These are phyloP conservation scores for Oldenlandia corymbosa DNA, from an alignment of 257 asterid species.

Conservation along the genomic window DNA sequence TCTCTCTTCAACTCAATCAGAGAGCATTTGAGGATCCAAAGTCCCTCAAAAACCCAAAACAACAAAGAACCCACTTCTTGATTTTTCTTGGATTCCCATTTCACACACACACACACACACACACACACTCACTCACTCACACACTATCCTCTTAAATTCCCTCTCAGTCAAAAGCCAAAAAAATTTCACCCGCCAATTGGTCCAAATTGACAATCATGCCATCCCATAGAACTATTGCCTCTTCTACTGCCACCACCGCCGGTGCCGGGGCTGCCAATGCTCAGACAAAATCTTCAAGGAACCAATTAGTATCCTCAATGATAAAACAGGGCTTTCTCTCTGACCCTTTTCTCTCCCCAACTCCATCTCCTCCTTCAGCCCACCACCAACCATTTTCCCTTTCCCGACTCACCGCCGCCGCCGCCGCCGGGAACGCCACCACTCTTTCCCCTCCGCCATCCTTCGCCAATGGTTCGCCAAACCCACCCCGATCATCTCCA, in stretches of 20 bases:
- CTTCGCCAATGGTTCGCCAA: constrained; percentile 18
- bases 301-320: constrained; percentile 66
- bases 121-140: constrained; percentile 21
- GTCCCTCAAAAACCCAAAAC: neutral
- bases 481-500: constrained; percentile 4
- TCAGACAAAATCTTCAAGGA: constrained; percentile 37
- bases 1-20: constrained; percentile 4
- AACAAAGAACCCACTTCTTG: neutral
- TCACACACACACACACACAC: constrained; percentile 26
- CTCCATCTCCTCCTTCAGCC: constrained; percentile 19
- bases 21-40: constrained; percentile 33
- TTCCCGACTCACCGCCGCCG: constrained; percentile 1
- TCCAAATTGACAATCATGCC: constrained; percentile 18
- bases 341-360: constrained; percentile 62
- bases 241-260: constrained; percentile 18
- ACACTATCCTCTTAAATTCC: too few relatives aligned
- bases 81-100: constrained; percentile 15
- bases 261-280: constrained; percentile 19
- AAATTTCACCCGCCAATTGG: neutral
- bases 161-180: constrained; percentile 12
- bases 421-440: constrained; percentile 25
- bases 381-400: neutral
- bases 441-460: constrained; percentile 49
- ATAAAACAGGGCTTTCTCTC: constrained; percentile 83
- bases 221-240: constrained; percentile 6